Evolutionary conservation across 305 asterid genomes (phyloP).

Genomic region (Fraxinus platypoda): DNA sequence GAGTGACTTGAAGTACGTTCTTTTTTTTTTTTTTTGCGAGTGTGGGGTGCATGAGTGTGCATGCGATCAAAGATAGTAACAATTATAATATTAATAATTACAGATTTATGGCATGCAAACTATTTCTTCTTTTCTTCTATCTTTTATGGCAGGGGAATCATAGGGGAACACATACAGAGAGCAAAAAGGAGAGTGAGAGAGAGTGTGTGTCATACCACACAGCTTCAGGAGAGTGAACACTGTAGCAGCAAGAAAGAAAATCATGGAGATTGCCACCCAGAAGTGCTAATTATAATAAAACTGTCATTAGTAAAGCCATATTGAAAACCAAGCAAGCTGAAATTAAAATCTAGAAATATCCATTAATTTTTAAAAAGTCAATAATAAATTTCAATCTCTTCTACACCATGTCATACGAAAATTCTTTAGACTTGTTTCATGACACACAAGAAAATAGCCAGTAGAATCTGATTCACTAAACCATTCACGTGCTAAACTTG

Average conservation of each 20-base stretch:
- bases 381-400: background rate
- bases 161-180: background rate
- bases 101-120: background rate
- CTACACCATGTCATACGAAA: background rate
- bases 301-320: slow-evolving; percentile 24
- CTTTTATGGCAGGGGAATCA: background rate
- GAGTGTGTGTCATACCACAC: slow-evolving; percentile 52
- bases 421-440: background rate
- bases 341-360: slow-evolving; percentile 17
- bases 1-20: background rate
- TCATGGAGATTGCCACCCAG: slow-evolving; percentile 99
- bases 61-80: background rate
- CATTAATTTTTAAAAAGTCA: background rate
- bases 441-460: background rate
- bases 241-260: slow-evolving; percentile 93
- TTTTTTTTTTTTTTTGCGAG: background rate
- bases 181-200: slow-evolving; percentile 20
- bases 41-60: background rate
- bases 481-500: slow-evolving; percentile 13
- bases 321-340: slow-evolving; percentile 15
- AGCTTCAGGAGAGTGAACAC: slow-evolving; percentile 92
- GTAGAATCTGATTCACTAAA: background rate
- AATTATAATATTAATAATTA: background rate
- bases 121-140: background rate
- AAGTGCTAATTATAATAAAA: slow-evolving; percentile 68